Percentiles rank a stretch among this genome's conserved stretches.
Conservation (phyloP, 2,329 filamentous ascomycete genomes). For the Penicillium sp. region DNA sequence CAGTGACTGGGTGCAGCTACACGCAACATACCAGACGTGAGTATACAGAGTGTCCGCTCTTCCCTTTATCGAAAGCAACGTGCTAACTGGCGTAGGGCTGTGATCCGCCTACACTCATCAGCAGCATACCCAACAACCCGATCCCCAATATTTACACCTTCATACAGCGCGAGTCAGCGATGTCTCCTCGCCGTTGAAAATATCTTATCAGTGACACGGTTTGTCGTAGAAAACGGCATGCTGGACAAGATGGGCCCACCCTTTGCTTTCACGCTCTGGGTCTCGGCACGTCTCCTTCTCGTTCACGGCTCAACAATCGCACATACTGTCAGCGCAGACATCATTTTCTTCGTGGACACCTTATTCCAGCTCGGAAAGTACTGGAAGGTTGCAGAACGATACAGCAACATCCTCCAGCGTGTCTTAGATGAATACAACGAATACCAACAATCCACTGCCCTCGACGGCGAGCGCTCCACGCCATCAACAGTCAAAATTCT, state of each 20-base stretch:
- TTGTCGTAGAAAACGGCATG: conserved; percentile 73
- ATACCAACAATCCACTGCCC: conserved; percentile 62
- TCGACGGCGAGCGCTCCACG: conserved; percentile 70
- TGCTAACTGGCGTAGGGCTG: conserved; percentile 54
- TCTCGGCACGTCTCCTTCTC: conserved; percentile 80
- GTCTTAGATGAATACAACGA: conserved; percentile 86
- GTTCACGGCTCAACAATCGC: conserved; percentile 91
- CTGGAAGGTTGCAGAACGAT: conserved; percentile 84
- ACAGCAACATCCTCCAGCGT: conserved; percentile 74
- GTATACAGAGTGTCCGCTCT: conserved; percentile 24
- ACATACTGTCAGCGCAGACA: conserved; percentile 75
- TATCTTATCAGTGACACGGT: conserved; percentile 75
- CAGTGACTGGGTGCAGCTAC: conserved; percentile 87
- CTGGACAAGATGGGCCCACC: conserved; percentile 81
- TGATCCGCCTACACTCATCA: conserved; percentile 88
- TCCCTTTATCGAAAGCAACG: background rate
- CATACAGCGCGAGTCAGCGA: conserved; percentile 79
- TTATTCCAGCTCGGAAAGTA: conserved; percentile 77
- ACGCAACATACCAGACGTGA: conserved; percentile 83
- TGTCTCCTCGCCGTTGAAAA: conserved; percentile 82
- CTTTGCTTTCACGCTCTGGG: conserved; percentile 91
- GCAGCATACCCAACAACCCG: conserved; percentile 88
- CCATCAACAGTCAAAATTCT: conserved; percentile 84
- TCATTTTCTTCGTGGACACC: conserved; percentile 78
- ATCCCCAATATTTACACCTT: conserved; percentile 85